A percentile compares a stretch with the other conserved stretches of the same genome.
Evolutionary conservation across 352 stramenopile genomes (phyloP).

Genomic region (Globisporangium canariense): DNA sequence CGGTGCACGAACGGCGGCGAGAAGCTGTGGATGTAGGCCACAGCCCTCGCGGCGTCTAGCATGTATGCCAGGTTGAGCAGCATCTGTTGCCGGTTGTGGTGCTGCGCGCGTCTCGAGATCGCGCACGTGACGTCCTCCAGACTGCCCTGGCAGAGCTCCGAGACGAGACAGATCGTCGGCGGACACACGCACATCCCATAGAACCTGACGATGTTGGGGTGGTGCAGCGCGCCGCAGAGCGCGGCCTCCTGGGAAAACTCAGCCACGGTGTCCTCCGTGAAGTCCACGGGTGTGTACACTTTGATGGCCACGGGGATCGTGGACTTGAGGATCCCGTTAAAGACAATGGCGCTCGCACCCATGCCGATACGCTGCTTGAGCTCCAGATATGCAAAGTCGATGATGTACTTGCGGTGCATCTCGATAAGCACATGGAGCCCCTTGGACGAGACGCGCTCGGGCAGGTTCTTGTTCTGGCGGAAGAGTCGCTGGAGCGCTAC

Average conservation of each 20-base stretch:
- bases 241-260: conserved; percentile 61
- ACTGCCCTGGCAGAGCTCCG: conserved; percentile 59
- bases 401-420: conserved; percentile 73
- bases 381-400: conserved; percentile 64
- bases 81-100: conserved; percentile 49
- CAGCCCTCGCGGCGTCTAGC: conserved; percentile 56
- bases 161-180: conserved; percentile 64
- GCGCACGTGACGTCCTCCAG: conserved; percentile 51
- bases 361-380: conserved; percentile 48
- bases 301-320: conserved; percentile 57
- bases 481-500: conserved; percentile 40
- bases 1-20: conserved; percentile 67
- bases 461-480: conserved; percentile 40
- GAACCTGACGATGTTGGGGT: conserved; percentile 65
- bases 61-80: conserved; percentile 60
- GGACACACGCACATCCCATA: conserved; percentile 64
- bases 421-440: conserved; percentile 64
- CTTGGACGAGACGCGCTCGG: conserved; percentile 53
- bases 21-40: conserved; percentile 77
- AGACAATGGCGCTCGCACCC: conserved; percentile 46
- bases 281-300: conserved; percentile 61
- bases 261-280: conserved; percentile 53
- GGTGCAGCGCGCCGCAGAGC: conserved; percentile 48
- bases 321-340: conserved; percentile 46
- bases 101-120: conserved; percentile 27